A percentile compares a stretch with the other conserved stretches of the same genome.
Evolutionary conservation across 768 basidiomycete species (phyloP).

Genomic region (Hydnum rufescens): DNA sequence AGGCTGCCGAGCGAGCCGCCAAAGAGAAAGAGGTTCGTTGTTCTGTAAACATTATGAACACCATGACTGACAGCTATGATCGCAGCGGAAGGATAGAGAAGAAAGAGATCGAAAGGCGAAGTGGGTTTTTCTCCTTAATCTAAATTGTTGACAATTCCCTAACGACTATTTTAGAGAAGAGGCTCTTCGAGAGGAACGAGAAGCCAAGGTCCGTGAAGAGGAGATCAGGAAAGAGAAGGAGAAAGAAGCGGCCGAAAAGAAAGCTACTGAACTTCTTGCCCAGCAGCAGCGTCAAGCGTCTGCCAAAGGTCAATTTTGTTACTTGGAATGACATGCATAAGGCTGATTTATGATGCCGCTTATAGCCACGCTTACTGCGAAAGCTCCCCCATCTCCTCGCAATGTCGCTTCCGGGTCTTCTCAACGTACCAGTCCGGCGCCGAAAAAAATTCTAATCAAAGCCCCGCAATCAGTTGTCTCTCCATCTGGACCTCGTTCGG

Average conservation of each 20-base stretch:
- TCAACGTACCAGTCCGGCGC: background rate
- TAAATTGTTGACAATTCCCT: constrained; percentile 24
- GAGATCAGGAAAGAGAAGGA: constrained; percentile 39
- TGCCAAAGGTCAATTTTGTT: background rate
- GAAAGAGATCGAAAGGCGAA: constrained; percentile 37
- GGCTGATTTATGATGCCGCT: background rate
- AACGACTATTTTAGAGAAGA: constrained; percentile 17
- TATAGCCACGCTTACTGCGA: background rate
- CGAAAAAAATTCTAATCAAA: constrained; percentile 2
- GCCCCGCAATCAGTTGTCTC: background rate
- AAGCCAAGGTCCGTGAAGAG: constrained; percentile 45
- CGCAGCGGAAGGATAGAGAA: constrained; percentile 16
- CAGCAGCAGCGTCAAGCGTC: background rate
- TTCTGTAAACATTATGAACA: background rate
- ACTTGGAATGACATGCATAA: background rate
- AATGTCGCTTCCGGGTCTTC: background rate
- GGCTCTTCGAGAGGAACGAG: constrained; percentile 27
- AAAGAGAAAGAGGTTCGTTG: constrained; percentile 26
- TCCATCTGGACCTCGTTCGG: background rate
- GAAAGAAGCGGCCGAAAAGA: constrained; percentile 18
- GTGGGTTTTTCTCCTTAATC: constrained; percentile 25
- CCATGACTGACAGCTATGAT: constrained; percentile 1
- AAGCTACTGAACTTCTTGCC: constrained; percentile 6
- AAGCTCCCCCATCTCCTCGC: background rate
- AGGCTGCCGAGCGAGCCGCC: constrained; percentile 23